Evolutionary conservation across 208 protist species (phyloP), one percentile per base, ranked within the genome.

Genomic region (Acanthamoeba royreba): DNA sequence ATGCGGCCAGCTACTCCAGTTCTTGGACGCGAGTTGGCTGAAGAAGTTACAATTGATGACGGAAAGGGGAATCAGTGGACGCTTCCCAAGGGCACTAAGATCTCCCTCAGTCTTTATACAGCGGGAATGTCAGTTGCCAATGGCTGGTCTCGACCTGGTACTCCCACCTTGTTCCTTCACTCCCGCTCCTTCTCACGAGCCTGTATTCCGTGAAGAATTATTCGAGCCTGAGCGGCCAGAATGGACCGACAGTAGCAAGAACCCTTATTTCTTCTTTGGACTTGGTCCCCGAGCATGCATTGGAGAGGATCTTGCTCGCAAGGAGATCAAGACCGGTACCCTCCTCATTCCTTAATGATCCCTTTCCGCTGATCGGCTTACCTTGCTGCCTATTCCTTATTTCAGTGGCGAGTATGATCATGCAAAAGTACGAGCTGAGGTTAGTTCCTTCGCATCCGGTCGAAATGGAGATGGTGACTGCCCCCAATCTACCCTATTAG

Each of bases 241-340:
- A 35, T 74, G 61, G 61, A 22, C 61, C 49, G 61, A 74, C 31
- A 35, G 28, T 35, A 74, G 31, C 28, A 74, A 74, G 61, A 11
- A 1, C 38, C 11, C 74, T 38, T 87, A 40, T 46, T 49, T 87
- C 25, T 38, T 46, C 17, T 87, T 87, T 45, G 79, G 79, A 19
- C 33, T 58, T 38, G 79, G 79, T 13, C 43, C 79, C 4, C 79
- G 79, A 13, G 79, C 79, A 28, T 87, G 79, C 49, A 58, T 87
- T 15, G 79, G 79, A 17, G 79, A 87, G 42, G 79, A 87, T n/a
- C 43, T 87, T 13, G 79, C 79, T 0, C 79, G 79, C 28, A 87
- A 87, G 49, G 79, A 87, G 38, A 87, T 87, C 79, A 87, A 87
- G 33, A 87, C 79, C 40, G 74, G 74, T 83, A 31, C 69, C 2